phyloP scores from a whole-genome alignment of 441 rosid species.

The Pelargonium hybrid region DNA sequence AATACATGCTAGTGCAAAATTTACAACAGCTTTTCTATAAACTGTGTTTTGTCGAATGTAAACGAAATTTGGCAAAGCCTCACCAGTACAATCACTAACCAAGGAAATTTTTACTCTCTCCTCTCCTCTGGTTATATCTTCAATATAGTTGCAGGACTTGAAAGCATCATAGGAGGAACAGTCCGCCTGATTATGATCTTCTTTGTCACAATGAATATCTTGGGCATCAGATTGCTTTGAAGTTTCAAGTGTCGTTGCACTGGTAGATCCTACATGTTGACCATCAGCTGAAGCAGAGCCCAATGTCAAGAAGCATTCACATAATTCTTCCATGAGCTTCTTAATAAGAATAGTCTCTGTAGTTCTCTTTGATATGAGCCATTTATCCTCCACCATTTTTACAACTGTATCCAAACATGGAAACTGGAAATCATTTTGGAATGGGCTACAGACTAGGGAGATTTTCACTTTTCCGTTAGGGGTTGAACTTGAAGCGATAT shows the following conservation, averaged over 20 bases:
- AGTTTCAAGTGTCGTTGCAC: slow-evolving; percentile 28
- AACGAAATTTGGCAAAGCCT: slow-evolving; percentile 43
- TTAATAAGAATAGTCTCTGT: slow-evolving; percentile 58
- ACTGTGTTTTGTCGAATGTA: slow-evolving; percentile 49
- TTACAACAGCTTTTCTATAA: slow-evolving; percentile 48
- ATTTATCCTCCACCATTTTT: slow-evolving; percentile 55
- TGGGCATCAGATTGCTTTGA: slow-evolving; percentile 39
- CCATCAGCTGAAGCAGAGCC: slow-evolving; percentile 46
- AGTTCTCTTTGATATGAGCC: slow-evolving; percentile 60
- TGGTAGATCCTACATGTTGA: slow-evolving; percentile 38
- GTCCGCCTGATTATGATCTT: background rate
- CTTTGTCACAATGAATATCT: background rate
- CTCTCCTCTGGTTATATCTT: slow-evolving; percentile 63
- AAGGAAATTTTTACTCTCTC: slow-evolving; percentile 59
- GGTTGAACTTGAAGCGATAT: slow-evolving; percentile 82
- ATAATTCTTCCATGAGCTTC: slow-evolving; percentile 61
- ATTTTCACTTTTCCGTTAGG: slow-evolving; percentile 81
- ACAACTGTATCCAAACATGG: slow-evolving; percentile 61
- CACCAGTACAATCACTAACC: slow-evolving; percentile 50
- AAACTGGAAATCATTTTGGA: slow-evolving; percentile 38
- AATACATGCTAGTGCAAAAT: slow-evolving; percentile 48
- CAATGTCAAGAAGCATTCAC: slow-evolving; percentile 62
- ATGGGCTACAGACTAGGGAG: slow-evolving; percentile 45
- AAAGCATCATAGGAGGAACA: slow-evolving; percentile 34
- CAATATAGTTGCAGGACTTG: slow-evolving; percentile 31